Conservation (phyloP, 2,329 filamentous ascomycete genomes). For the Monosporascus sp. region DNA sequence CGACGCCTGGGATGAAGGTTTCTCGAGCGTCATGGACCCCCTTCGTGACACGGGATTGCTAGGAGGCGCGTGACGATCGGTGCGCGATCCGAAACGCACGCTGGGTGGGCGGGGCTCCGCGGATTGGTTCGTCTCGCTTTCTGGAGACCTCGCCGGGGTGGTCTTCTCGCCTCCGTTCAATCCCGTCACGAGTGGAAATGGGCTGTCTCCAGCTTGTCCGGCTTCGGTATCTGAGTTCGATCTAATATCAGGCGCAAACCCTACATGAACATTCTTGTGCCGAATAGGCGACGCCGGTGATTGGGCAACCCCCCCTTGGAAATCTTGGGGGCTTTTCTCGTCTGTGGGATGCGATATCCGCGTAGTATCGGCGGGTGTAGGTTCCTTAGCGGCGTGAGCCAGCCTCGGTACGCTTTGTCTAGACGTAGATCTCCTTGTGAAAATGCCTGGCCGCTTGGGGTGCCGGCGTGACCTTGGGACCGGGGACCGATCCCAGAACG, state of each 20-base stretch:
- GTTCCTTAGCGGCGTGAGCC: conserved; percentile 1
- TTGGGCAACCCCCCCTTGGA: conserved; percentile 3
- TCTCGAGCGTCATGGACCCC: conserved; percentile 1
- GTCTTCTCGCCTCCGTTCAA: neutral
- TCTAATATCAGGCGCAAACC: conserved; percentile 41
- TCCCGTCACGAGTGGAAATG: neutral
- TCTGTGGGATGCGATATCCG: neutral
- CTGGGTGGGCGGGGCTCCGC: neutral
- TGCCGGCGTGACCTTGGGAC: conserved; percentile 31
- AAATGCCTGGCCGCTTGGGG: conserved; percentile 38
- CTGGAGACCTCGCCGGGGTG: neutral
- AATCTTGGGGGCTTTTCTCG: conserved; percentile 7
- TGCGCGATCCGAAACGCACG: neutral
- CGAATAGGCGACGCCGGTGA: conserved; percentile 9
- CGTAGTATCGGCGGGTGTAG: conserved; percentile 1
- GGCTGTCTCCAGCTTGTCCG: conserved; percentile 6
- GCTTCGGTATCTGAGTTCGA: conserved; percentile 7
- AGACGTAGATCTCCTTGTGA: conserved; percentile 43
- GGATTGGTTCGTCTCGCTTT: neutral
- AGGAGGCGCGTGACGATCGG: conserved; percentile 1
- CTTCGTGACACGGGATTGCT: conserved; percentile 9
- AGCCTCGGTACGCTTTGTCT: conserved; percentile 17
- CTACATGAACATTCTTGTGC: conserved; percentile 45
- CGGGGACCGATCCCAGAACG: conserved; percentile 88
- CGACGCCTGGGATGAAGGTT: conserved; percentile 19